These are phyloP conservation scores for Harringtonia aguacate DNA, from an alignment of 2,329 filamentous ascomycete genomes.

Conservation along the genomic window DNA sequence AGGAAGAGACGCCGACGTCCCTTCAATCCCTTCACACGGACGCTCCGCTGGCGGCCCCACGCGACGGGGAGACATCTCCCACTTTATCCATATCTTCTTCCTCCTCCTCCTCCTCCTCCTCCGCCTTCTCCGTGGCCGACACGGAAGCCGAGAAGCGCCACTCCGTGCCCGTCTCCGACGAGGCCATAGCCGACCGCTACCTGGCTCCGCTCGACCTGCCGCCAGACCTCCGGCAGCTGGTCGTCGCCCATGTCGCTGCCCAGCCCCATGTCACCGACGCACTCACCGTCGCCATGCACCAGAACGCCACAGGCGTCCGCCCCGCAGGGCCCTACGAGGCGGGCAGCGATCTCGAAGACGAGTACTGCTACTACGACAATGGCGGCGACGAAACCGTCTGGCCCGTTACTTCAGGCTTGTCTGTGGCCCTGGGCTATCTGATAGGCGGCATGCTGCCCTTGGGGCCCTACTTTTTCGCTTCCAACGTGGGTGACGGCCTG, in stretches of 20 bases:
- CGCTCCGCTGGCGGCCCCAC: too few relatives aligned
- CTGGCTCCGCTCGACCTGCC: slow-evolving; percentile 13
- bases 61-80: too few relatives aligned
- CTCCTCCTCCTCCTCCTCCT: not conserved
- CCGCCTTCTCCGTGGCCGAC: too few relatives aligned
- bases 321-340: not conserved
- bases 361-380: slow-evolving; percentile 1
- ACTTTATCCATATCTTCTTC: not conserved
- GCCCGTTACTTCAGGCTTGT: slow-evolving; percentile 15
- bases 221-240: slow-evolving; percentile 10
- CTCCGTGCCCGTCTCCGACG: not conserved
- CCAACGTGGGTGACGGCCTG: slow-evolving; percentile 17
- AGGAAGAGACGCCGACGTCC: not conserved
- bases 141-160: not conserved
- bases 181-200: slow-evolving; percentile 6
- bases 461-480: slow-evolving; percentile 20
- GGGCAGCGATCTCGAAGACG: slow-evolving; percentile 1
- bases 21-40: too few relatives aligned
- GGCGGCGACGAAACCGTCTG: slow-evolving; percentile 7
- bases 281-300: not conserved
- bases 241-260: slow-evolving; percentile 9
- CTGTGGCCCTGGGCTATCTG: slow-evolving; percentile 19
- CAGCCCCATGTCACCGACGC: slow-evolving; percentile 3
- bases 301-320: not conserved
- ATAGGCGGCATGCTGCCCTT: slow-evolving; percentile 19